Evolutionary conservation across 208 protist species (phyloP).

Genomic region (Trypanosoma cruzi): DNA sequence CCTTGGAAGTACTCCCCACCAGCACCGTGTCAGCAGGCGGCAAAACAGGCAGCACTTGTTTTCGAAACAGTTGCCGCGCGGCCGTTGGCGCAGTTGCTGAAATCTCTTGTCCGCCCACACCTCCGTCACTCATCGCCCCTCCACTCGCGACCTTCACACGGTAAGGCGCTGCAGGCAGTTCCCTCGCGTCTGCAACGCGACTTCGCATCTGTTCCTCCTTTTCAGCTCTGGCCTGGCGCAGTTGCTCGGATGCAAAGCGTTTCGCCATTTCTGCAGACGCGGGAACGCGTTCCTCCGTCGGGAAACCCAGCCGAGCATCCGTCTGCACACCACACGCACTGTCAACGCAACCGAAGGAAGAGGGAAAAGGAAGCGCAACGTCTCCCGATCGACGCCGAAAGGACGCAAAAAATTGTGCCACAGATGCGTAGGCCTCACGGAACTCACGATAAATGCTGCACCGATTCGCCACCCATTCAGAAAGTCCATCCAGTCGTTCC

Average conservation of each 20-base stretch:
- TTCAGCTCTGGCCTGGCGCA: slow-evolving; percentile 4
- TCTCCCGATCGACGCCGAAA: slow-evolving; percentile 18
- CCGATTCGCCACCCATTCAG: slow-evolving; percentile 64
- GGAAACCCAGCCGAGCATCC: background rate
- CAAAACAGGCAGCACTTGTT: slow-evolving; percentile 21
- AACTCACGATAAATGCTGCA: slow-evolving; percentile 60
- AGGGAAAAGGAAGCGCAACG: background rate
- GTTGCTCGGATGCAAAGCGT: slow-evolving; percentile 35
- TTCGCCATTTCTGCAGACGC: slow-evolving; percentile 29
- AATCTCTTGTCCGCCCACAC: background rate
- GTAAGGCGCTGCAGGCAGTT: background rate
- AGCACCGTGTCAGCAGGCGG: background rate
- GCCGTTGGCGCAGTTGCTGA: background rate
- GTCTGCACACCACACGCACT: background rate
- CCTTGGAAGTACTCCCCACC: slow-evolving; percentile 59
- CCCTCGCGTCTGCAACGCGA: slow-evolving; percentile 10
- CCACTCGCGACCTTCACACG: background rate
- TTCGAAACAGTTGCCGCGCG: slow-evolving; percentile 13
- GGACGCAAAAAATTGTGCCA: slow-evolving; percentile 68
- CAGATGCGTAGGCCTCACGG: slow-evolving; percentile 54
- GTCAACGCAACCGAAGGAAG: background rate
- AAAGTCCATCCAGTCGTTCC: slow-evolving; percentile 36
- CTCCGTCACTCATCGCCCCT: background rate
- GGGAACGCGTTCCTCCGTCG: slow-evolving; percentile 10
- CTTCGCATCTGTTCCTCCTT: slow-evolving; percentile 13